These are phyloP conservation scores for Stagonosporopsis vannaccii DNA, from an alignment of 2,329 filamentous ascomycete species.

Conservation along the genomic window DNA sequence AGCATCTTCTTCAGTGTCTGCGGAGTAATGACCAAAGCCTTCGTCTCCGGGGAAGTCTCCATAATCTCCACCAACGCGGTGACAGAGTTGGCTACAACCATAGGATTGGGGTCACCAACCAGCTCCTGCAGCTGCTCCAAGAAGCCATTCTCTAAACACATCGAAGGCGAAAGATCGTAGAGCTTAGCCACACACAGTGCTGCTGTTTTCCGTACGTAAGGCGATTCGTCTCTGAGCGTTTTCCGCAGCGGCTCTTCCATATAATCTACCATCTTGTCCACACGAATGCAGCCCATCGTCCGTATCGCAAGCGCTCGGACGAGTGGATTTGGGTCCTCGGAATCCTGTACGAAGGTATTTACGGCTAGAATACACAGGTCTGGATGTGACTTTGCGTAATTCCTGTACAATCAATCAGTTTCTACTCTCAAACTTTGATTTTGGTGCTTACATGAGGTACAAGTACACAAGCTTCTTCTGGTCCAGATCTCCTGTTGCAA, in stretches of 20 bases:
- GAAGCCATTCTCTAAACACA: slow-evolving; percentile 98
- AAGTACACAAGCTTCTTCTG: slow-evolving; percentile 99
- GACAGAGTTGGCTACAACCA: slow-evolving; percentile 98
- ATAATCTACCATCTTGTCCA: slow-evolving; percentile 99
- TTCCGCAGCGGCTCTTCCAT: slow-evolving; percentile 98
- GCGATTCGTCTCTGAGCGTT: slow-evolving; percentile 94
- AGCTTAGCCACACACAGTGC: slow-evolving; percentile 98
- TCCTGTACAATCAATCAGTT: slow-evolving; percentile 65
- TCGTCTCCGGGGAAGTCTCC: slow-evolving; percentile 89
- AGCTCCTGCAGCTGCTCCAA: slow-evolving; percentile 91
- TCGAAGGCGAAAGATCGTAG: slow-evolving; percentile 88
- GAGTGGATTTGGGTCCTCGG: slow-evolving; percentile 96
- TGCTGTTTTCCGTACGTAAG: slow-evolving; percentile 97
- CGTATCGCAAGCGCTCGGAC: slow-evolving; percentile 93
- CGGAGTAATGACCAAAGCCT: slow-evolving; percentile 81
- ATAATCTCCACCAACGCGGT: slow-evolving; percentile 91
- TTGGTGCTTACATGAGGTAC: slow-evolving; percentile 75
- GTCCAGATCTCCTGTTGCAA: slow-evolving; percentile 90
- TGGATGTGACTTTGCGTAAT: slow-evolving; percentile 98
- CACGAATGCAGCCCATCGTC: slow-evolving; percentile 97
- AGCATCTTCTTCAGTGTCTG: slow-evolving; percentile 91
- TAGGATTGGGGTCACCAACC: slow-evolving; percentile 96
- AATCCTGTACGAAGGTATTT: slow-evolving; percentile 99
- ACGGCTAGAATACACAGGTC: slow-evolving; percentile 98
- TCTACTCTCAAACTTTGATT: not conserved